Conservation (phyloP, 148 eudicot species). For the Euryodendron excelsum region DNA sequence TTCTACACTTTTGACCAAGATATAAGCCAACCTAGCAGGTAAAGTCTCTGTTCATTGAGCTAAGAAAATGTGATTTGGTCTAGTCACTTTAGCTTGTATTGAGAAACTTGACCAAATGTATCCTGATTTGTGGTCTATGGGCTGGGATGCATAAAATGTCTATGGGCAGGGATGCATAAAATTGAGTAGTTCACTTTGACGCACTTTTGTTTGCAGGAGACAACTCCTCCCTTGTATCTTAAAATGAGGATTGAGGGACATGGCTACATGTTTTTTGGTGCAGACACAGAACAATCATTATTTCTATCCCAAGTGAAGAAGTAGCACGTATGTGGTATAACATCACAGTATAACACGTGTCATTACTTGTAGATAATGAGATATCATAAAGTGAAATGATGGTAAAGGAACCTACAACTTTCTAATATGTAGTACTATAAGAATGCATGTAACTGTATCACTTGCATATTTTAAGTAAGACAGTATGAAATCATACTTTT, state of each 20-base stretch:
- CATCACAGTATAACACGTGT: background rate
- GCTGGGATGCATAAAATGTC: too few relatives aligned
- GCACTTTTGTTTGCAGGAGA: background rate
- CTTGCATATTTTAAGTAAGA: background rate
- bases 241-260: background rate
- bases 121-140: background rate
- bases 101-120: conserved; percentile 10
- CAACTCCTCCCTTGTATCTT: background rate
- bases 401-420: background rate
- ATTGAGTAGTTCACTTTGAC: background rate
- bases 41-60: background rate
- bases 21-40: too few relatives aligned
- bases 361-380: background rate
- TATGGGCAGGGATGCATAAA: background rate
- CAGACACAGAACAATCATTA: background rate
- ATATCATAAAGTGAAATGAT: background rate
- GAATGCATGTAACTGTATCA: background rate
- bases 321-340: background rate
- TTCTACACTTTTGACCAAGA: background rate
- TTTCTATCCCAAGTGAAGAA: background rate
- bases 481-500: background rate
- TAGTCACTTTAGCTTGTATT: background rate
- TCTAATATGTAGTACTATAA: background rate
- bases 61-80: background rate
- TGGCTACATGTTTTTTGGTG: background rate